Conservation (phyloP, 2,329 filamentous ascomycete species). For the Penicillium olsonii region DNA sequence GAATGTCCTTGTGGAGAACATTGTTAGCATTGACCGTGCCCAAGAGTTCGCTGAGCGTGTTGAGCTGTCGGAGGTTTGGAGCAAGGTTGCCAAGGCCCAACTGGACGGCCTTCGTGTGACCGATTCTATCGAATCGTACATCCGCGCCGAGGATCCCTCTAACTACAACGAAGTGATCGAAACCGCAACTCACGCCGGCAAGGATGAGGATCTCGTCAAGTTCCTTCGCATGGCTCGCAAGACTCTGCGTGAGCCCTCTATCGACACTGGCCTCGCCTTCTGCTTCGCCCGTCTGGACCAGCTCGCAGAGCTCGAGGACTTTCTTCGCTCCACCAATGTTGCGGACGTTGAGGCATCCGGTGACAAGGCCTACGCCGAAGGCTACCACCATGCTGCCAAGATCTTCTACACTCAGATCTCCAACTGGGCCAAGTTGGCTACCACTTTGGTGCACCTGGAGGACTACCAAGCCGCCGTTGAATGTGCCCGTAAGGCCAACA, state of each 20-base stretch:
- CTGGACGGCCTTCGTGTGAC: constrained; percentile 90
- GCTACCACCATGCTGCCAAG: constrained; percentile 93
- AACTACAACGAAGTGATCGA: constrained; percentile 98
- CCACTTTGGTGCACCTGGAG: constrained; percentile 91
- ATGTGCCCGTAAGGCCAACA: constrained; percentile 97
- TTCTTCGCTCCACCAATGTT: constrained; percentile 88
- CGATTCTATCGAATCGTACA: constrained; percentile 95
- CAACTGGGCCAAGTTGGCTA: constrained; percentile 99
- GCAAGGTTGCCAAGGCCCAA: constrained; percentile 96
- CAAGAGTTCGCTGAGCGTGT: constrained; percentile 95
- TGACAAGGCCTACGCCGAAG: constrained; percentile 96
- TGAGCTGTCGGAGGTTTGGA: constrained; percentile 94
- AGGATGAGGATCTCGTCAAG: constrained; percentile 97
- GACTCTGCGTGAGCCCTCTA: constrained; percentile 87
- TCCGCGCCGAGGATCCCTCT: constrained; percentile 86
- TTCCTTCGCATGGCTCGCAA: constrained; percentile 96
- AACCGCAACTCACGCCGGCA: constrained; percentile 89
- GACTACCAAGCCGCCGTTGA: constrained; percentile 98
- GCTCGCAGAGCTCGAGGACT: constrained; percentile 91
- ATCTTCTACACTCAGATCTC: constrained; percentile 99
- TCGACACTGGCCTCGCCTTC: constrained; percentile 93
- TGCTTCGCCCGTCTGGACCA: constrained; percentile 90
- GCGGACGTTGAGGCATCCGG: constrained; percentile 95
- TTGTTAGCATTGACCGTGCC: constrained; percentile 96
- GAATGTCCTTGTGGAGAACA: constrained; percentile 90